Base-by-base conservation (phyloP, 2,329 filamentous ascomycete genomes). In the Rhynchosporium agropyri region DNA sequence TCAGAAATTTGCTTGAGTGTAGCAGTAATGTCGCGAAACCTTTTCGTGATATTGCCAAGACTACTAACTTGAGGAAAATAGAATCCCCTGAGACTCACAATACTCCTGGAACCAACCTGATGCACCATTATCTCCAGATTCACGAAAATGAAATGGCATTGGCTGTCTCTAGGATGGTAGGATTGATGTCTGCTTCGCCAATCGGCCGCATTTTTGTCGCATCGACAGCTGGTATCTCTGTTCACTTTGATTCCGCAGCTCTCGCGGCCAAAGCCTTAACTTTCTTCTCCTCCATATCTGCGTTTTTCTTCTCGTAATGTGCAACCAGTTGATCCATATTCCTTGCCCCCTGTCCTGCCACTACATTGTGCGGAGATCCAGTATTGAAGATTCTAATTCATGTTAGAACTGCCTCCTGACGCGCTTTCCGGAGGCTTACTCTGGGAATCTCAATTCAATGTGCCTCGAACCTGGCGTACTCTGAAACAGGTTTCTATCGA, bases 291-390 rank as follows among this genome's bases (percentile, higher is more conserved):
- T 89, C 83, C 63, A 79, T 79, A 63, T 83, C 81, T 72, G 78
- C 77, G 62, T 84, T 81, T 71, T 83, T 72, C 71, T 81, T 81
- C 74, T 86, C 78, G 74, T 88, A 89, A 76, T 89, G 85, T 36
- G 81, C 83, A 63, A 87, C 83, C 61, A 89, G 78, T 58, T 80
- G 74, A 72, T 83, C 82, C 69, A 90, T 77, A 71, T 87, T 82
- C 55, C 81, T 82, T 61, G 80, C 76, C 51, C 77, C 77, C 65
- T 83, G 83, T 58, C 87, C 87, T 49, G 87, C 84, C 38, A 81
- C 77, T 61, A 89, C 82, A 72, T 90, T 90, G 76, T 80, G 86
- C 15, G 86, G 86, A 1, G 84, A 84, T 58, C 84, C 83, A 28
- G 77, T 76, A 73, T 89, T 89, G 77, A 89, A 83, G 67, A 83